phyloP scores from a whole-genome alignment of 176 grass and related monocot genomes.

The Phragmites australis region DNA sequence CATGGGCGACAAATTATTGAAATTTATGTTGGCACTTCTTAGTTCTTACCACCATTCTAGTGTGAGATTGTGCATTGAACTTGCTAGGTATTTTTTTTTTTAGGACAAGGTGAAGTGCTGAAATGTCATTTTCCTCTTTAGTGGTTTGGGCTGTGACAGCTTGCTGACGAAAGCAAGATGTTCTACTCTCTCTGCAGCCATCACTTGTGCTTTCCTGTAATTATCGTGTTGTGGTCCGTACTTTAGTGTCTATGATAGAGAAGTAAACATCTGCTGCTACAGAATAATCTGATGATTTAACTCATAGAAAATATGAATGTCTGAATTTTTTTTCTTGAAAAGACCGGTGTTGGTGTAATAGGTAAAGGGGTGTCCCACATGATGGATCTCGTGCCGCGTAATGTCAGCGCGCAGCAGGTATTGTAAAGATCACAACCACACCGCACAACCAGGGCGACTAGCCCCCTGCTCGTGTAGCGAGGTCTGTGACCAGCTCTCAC shows the following conservation, averaged over 20 bases:
- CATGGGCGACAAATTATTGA: conserved; percentile 52
- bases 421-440: too few relatives aligned
- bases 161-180: neutral
- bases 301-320: neutral
- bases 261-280: neutral
- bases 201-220: conserved; percentile 35
- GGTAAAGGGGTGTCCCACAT: too few relatives aligned
- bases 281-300: conserved; percentile 19
- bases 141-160: conserved; percentile 38
- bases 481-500: too few relatives aligned
- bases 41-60: too few relatives aligned
- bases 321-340: too few relatives aligned
- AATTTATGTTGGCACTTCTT: neutral
- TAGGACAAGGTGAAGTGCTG: neutral
- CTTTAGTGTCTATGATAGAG: neutral
- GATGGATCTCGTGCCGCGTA: too few relatives aligned
- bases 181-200: conserved; percentile 28
- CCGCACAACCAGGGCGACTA: too few relatives aligned
- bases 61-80: neutral
- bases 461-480: too few relatives aligned
- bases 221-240: neutral
- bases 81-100: neutral
- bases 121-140: neutral
- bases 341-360: too few relatives aligned
- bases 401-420: too few relatives aligned